These are phyloP conservation scores for Bryoerythrophyllum caledonicum DNA, from an alignment of 225 moss, liverwort and hornwort species.

Conservation along the genomic window DNA sequence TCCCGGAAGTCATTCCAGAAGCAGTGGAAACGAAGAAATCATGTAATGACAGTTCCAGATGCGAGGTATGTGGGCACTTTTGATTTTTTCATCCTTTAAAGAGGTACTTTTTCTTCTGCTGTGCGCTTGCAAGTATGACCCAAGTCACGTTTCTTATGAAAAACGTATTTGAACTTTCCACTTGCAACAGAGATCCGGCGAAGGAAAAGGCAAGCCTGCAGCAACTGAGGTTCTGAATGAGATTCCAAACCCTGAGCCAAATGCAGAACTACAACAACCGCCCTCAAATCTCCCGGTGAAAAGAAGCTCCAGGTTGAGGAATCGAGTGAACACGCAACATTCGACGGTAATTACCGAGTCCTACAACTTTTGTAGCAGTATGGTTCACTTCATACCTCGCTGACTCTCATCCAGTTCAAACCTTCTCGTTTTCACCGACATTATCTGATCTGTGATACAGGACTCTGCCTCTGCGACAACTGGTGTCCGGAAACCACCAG, in stretches of 20 bases:
- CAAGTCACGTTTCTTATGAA: too few species aligned
- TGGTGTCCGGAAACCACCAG: constrained; percentile 8
- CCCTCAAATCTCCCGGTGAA: constrained; percentile 23
- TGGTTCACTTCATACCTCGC: background rate
- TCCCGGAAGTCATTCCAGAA: constrained; percentile 9
- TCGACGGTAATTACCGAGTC: constrained; percentile 27
- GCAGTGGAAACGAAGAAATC: background rate
- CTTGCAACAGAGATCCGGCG: constrained; percentile 15
- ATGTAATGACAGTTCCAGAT: constrained; percentile 9
- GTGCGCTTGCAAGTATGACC: too few species aligned
- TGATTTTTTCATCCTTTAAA: too few species aligned
- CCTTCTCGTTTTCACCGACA: background rate
- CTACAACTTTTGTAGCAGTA: background rate
- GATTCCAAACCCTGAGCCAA: constrained; percentile 8
- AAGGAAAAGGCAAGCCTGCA: constrained; percentile 1
- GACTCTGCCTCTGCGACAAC: constrained; percentile 41
- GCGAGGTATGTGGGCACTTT: constrained; percentile 27
- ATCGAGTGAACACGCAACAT: constrained; percentile 26
- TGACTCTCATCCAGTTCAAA: background rate
- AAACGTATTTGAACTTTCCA: background rate
- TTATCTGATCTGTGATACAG: constrained; percentile 15
- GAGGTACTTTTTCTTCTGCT: too few species aligned
- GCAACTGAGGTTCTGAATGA: background rate
- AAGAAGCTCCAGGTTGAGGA: constrained; percentile 39
- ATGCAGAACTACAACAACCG: constrained; percentile 17